Evolutionary conservation across 75 land plant genomes (phyloP).

Genomic region (Selaginella moellendorffii): DNA sequence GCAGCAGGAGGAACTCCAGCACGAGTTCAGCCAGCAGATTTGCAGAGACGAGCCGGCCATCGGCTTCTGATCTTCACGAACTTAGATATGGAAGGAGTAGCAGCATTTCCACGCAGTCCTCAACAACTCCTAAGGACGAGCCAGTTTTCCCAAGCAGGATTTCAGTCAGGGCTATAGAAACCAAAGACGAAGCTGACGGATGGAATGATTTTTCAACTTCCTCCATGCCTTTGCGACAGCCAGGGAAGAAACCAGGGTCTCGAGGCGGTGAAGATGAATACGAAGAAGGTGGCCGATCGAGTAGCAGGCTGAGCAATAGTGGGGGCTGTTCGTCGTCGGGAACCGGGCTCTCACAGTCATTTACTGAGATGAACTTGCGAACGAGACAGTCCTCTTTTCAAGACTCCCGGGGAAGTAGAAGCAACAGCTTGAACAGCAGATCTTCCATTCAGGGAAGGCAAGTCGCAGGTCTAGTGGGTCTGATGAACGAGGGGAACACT

Average conservation of each 20-base stretch:
- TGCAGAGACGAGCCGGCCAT: background rate
- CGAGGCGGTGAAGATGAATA: background rate
- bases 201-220: too few relatives aligned
- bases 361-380: background rate
- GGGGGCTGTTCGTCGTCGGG: background rate
- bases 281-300: background rate
- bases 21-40: background rate
- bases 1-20: background rate
- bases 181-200: background rate
- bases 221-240: too few relatives aligned
- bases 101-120: background rate
- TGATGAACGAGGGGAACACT: constrained; percentile 23
- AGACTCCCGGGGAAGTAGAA: background rate
- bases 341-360: background rate
- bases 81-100: background rate
- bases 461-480: constrained; percentile 19
- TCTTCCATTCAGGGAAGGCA: background rate
- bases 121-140: background rate
- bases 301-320: background rate
- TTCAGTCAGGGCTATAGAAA: too few relatives aligned
- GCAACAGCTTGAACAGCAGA: constrained; percentile 13
- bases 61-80: background rate
- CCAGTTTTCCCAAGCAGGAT: too few relatives aligned
- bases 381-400: background rate
- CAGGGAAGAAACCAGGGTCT: too few relatives aligned